phyloP scores from a whole-genome alignment of 2,329 filamentous ascomycete species.

The Sporothrix protearum region DNA sequence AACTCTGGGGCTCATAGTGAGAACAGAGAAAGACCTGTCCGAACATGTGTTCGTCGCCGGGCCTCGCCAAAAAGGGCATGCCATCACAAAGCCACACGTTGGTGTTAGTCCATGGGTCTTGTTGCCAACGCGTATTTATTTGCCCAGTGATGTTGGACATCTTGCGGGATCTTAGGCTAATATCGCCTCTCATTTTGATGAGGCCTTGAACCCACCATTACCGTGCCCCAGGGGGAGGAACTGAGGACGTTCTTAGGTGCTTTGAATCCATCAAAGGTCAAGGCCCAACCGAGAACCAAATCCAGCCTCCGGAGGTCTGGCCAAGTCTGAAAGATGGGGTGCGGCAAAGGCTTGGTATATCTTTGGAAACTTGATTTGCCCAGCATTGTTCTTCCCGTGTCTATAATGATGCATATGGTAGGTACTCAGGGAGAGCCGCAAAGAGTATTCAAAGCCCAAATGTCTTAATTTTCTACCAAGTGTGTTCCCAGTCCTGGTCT shows the following conservation, averaged over 20 bases:
- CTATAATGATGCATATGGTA: background rate
- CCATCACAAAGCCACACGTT: background rate
- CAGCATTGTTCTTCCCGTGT: background rate
- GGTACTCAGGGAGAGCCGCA: background rate
- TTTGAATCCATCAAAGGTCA: background rate
- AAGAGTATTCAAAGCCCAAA: background rate
- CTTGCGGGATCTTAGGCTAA: background rate
- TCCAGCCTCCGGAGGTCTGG: background rate
- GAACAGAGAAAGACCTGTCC: background rate
- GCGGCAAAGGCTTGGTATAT: background rate
- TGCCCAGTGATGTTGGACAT: background rate
- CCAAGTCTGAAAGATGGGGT: background rate
- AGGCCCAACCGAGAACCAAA: background rate
- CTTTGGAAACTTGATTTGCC: background rate
- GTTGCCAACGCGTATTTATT: slow-evolving; percentile 1
- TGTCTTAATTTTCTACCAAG: background rate
- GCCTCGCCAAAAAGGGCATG: no score
- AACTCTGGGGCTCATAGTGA: no score
- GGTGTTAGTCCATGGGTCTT: background rate
- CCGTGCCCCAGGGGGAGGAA: background rate
- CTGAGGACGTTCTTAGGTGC: background rate
- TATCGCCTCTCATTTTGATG: background rate
- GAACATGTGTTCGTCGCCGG: background rate
- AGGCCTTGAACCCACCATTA: background rate
- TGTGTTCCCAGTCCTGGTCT: background rate